Conservation (phyloP, 306 rosid species). For the Citrullus colocynthis region DNA sequence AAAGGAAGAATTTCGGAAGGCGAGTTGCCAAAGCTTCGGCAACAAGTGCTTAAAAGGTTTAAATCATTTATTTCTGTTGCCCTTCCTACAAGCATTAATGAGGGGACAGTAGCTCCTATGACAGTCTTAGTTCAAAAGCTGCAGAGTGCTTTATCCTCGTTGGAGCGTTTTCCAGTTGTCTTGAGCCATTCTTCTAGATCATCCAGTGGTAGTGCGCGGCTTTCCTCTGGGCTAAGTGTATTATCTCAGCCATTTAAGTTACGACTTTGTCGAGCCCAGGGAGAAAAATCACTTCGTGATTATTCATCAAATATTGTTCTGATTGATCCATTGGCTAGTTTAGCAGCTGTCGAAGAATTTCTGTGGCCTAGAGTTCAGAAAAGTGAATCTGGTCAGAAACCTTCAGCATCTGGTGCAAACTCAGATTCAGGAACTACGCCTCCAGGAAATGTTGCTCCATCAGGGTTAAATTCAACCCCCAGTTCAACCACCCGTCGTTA, state of each 20-base stretch:
- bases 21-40: slow-evolving; percentile 70
- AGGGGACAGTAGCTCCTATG: slow-evolving; percentile 45
- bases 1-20: slow-evolving; percentile 63
- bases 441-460: slow-evolving; percentile 53
- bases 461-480: slow-evolving; percentile 58
- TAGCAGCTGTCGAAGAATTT: slow-evolving; percentile 96
- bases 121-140: slow-evolving; percentile 85
- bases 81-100: slow-evolving; percentile 40
- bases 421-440: slow-evolving; percentile 79
- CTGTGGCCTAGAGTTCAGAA: slow-evolving; percentile 96
- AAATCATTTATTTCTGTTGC: slow-evolving; percentile 78
- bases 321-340: slow-evolving; percentile 88
- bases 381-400: slow-evolving; percentile 70
- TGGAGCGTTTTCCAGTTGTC: slow-evolving; percentile 95
- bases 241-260: slow-evolving; percentile 87
- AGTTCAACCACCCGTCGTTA: slow-evolving; percentile 54
- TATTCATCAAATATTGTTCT: slow-evolving; percentile 87
- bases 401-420: slow-evolving; percentile 50
- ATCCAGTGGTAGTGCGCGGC: slow-evolving; percentile 78
- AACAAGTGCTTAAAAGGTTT: slow-evolving; percentile 69
- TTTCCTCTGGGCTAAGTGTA: slow-evolving; percentile 89
- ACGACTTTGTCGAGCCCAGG: slow-evolving; percentile 91
- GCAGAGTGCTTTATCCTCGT: slow-evolving; percentile 92
- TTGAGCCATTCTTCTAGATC: slow-evolving; percentile 93
- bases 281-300: slow-evolving; percentile 81